Percentiles rank a stretch among this genome's conserved stretches.
phyloP scores from a whole-genome alignment of 768 basidiomycete species.

The Termitomyces sp. region DNA sequence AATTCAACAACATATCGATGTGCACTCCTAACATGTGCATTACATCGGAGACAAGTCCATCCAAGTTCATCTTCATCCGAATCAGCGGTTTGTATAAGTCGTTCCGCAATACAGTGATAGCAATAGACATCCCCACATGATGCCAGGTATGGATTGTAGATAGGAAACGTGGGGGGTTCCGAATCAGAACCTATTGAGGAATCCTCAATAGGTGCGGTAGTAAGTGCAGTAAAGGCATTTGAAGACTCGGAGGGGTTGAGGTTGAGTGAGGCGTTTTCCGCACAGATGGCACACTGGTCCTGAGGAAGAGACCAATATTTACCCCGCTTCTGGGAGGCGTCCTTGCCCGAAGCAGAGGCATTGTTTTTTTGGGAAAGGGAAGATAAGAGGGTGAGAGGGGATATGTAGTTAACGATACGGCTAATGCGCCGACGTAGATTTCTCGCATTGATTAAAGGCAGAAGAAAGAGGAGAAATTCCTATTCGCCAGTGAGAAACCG shows the following conservation, averaged over 20 bases:
- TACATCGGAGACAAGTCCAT: slow-evolving; percentile 88
- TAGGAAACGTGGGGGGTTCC: slow-evolving; percentile 55
- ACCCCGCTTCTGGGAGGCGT: slow-evolving; percentile 36
- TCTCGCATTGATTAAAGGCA: slow-evolving; percentile 78
- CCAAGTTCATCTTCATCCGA: slow-evolving; percentile 52
- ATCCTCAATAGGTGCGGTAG: slow-evolving; percentile 16
- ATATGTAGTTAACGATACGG: slow-evolving; percentile 30
- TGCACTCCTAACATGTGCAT: slow-evolving; percentile 57
- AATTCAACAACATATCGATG: slow-evolving; percentile 50
- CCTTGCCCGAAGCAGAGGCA: not conserved
- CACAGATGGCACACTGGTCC: slow-evolving; percentile 89
- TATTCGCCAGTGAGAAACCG: slow-evolving; percentile 26
- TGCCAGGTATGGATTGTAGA: slow-evolving; percentile 80
- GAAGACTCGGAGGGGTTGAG: slow-evolving; percentile 52
- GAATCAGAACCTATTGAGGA: slow-evolving; percentile 25
- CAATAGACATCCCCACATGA: slow-evolving; percentile 88
- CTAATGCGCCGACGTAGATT: slow-evolving; percentile 56
- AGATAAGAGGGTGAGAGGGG: slow-evolving; percentile 24
- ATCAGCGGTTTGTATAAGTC: slow-evolving; percentile 69
- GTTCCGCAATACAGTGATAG: slow-evolving; percentile 88
- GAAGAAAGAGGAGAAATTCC: slow-evolving; percentile 93
- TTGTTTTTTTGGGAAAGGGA: slow-evolving; percentile 24
- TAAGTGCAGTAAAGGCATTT: slow-evolving; percentile 42
- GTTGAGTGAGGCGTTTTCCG: slow-evolving; percentile 65
- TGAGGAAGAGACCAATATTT: slow-evolving; percentile 67